Evolutionary conservation across 345 rosid species (phyloP).

Genomic region (Cardamine chenopodiifolia): DNA sequence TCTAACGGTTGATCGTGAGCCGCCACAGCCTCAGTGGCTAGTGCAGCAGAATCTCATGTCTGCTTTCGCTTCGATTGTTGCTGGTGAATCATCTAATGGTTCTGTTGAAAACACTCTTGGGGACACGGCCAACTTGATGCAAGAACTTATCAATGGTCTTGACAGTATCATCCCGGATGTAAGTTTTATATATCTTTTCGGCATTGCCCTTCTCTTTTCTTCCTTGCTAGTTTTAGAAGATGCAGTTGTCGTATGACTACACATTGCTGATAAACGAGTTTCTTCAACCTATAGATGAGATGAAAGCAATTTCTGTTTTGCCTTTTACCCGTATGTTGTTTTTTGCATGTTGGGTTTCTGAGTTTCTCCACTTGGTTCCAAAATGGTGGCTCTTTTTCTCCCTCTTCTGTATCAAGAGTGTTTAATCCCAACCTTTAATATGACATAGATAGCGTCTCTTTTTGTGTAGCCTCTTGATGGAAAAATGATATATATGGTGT

Average conservation of each 20-base stretch:
- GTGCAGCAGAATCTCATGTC: conserved; percentile 70
- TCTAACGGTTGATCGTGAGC: conserved; percentile 94
- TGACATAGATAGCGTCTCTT: background rate
- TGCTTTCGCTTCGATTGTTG: conserved; percentile 53
- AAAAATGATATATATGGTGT: background rate
- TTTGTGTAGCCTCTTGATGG: conserved; percentile 1
- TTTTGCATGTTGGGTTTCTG: background rate
- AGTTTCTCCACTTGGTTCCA: background rate
- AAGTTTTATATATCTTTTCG: conserved; percentile 25
- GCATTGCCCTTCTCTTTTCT: background rate
- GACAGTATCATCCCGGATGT: conserved; percentile 74
- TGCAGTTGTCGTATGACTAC: background rate
- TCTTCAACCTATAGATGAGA: background rate
- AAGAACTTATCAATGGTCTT: conserved; percentile 60
- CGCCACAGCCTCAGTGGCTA: conserved; percentile 88
- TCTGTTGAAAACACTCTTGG: conserved; percentile 38
- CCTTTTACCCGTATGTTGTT: background rate
- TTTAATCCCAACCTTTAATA: background rate
- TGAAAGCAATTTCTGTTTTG: background rate
- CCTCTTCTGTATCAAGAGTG: background rate
- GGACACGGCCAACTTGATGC: conserved; percentile 56
- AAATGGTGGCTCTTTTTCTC: background rate
- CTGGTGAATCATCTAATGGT: conserved; percentile 61
- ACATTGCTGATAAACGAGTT: background rate
- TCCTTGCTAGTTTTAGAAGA: conserved; percentile 1